Percentiles rank a stretch among this genome's conserved stretches.
phyloP scores from a whole-genome alignment of 805 yeast species.

The Saccharomycopsis malanga region DNA sequence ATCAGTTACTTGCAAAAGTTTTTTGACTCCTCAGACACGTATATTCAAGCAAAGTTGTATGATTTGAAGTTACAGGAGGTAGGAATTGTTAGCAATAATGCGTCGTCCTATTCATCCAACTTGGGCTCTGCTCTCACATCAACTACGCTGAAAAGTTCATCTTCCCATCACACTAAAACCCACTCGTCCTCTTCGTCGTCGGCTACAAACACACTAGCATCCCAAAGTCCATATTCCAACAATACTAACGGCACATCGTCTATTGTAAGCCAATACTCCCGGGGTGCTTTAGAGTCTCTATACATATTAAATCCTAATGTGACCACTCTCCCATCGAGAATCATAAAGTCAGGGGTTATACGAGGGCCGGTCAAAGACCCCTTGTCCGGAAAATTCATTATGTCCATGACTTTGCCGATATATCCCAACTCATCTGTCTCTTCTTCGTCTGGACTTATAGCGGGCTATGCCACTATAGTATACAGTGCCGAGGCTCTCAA shows the following conservation, averaged over 20 bases:
- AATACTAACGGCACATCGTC: slow-evolving; percentile 18
- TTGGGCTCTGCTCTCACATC: neutral
- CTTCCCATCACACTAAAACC: neutral
- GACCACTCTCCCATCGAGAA: slow-evolving; percentile 37
- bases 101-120: slow-evolving; percentile 29
- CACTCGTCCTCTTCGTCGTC: slow-evolving; percentile 11
- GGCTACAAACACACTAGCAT: slow-evolving; percentile 17
- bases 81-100: slow-evolving; percentile 35
- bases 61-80: slow-evolving; percentile 50
- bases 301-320: slow-evolving; percentile 46
- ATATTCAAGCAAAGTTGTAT: slow-evolving; percentile 60
- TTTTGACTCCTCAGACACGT: slow-evolving; percentile 53
- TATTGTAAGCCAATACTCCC: slow-evolving; percentile 26
- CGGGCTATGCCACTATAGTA: slow-evolving; percentile 65
- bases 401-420: slow-evolving; percentile 76
- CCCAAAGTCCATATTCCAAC: slow-evolving; percentile 21
- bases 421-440: slow-evolving; percentile 66
- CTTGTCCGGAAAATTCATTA: slow-evolving; percentile 36
- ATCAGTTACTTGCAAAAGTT: slow-evolving; percentile 49
- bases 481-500: slow-evolving; percentile 40
- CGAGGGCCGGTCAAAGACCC: slow-evolving; percentile 58
- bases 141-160: slow-evolving; percentile 1
- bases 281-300: slow-evolving; percentile 31
- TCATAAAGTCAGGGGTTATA: slow-evolving; percentile 41
- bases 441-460: slow-evolving; percentile 47